A percentile compares a stretch with the other conserved stretches of the same genome.
Evolutionary conservation across 306 rosid species (phyloP).

Genomic region (Vigna hirtella): DNA sequence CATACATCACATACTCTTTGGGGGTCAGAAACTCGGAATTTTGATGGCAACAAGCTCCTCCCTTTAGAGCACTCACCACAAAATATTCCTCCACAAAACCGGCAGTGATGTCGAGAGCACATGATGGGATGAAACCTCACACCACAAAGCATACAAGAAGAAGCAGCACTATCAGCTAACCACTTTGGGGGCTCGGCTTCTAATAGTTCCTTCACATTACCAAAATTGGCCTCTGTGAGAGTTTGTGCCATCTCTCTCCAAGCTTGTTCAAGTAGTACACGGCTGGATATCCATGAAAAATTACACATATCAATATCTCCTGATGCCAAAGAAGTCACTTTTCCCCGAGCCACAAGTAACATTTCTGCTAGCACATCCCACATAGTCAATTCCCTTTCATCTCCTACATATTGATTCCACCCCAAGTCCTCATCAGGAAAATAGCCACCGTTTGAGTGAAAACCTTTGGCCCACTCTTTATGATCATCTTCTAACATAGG

Average conservation of each 20-base stretch:
- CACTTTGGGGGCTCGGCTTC: conserved; percentile 95
- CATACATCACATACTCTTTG: conserved; percentile 96
- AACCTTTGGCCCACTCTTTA: conserved; percentile 72
- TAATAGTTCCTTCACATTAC: conserved; percentile 68
- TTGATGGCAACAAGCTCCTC: conserved; percentile 82
- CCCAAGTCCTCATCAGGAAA: conserved; percentile 91
- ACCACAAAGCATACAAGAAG: conserved; percentile 94
- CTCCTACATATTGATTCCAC: conserved; percentile 74
- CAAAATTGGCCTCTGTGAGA: conserved; percentile 77
- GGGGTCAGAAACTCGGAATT: conserved; percentile 81
- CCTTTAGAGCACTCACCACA: conserved; percentile 94
- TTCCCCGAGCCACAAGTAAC: conserved; percentile 86
- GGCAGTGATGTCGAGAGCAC: conserved; percentile 95
- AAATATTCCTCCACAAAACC: conserved; percentile 97
- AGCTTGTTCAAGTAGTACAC: conserved; percentile 87
- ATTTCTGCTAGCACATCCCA: conserved; percentile 97
- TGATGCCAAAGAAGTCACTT: conserved; percentile 72
- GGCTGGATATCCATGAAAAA: conserved; percentile 71
- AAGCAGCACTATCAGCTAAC: conserved; percentile 92
- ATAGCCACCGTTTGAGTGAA: conserved; percentile 76
- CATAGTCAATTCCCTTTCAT: conserved; percentile 90
- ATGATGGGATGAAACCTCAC: conserved; percentile 93
- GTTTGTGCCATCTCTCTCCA: conserved; percentile 96
- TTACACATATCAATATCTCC: conserved; percentile 54
- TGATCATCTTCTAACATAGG: conserved; percentile 89